These are phyloP conservation scores for Plasmodium relictum DNA, from an alignment of 169 alveolate genomes.

Conservation along the genomic window DNA sequence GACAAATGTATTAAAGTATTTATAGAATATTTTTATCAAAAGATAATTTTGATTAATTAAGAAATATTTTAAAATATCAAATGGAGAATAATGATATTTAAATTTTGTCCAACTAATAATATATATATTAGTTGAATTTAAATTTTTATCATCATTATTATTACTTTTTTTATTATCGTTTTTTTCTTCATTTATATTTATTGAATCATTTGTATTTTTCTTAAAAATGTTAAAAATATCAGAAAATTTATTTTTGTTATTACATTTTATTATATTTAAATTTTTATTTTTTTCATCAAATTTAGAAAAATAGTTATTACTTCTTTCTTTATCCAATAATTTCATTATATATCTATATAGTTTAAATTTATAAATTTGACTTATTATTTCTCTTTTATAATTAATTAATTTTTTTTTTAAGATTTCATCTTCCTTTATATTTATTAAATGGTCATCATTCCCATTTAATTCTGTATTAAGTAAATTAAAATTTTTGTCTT, in stretches of 20 bases:
- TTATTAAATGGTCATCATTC: not conserved
- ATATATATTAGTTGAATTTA: conserved; percentile 11
- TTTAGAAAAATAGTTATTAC: not conserved
- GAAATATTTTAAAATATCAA: conserved; percentile 69
- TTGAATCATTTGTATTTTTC: conserved; percentile 34
- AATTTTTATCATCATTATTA: not conserved
- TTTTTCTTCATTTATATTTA: conserved; percentile 1
- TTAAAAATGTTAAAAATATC: conserved; percentile 51
- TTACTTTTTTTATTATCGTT: not conserved
- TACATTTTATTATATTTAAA: not conserved
- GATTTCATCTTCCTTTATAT: conserved; percentile 21
- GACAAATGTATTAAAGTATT: conserved; percentile 57
- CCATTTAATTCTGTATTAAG: not conserved
- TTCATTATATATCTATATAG: conserved; percentile 37
- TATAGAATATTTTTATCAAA: conserved; percentile 52
- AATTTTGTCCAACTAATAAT: conserved; percentile 66
- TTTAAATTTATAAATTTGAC: conserved; percentile 52
- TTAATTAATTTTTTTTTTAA: conserved; percentile 16
- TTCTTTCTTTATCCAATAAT: conserved; percentile 36
- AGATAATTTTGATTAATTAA: conserved; percentile 55
- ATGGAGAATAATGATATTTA: conserved; percentile 65
- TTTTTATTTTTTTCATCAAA: not conserved
- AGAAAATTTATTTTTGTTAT: conserved; percentile 28
- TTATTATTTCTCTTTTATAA: conserved; percentile 43
- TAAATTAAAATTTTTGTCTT: not conserved